A percentile compares a stretch with the other conserved stretches of the same genome.
Evolutionary conservation across 2,329 filamentous ascomycete species (phyloP).

Genomic region (Colletotrichum sublineola): DNA sequence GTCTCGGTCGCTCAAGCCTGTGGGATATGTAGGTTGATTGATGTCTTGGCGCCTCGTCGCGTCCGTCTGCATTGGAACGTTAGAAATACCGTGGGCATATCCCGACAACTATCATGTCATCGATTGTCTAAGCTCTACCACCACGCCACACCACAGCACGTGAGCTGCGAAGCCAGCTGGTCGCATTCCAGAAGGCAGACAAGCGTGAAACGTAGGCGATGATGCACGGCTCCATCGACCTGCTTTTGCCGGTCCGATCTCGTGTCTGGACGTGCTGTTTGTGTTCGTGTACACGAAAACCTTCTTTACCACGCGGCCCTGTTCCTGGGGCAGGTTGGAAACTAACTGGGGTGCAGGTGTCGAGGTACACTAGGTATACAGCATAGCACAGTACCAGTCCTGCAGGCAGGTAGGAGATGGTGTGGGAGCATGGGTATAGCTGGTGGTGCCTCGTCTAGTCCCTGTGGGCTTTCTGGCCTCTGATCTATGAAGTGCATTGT

Average conservation of each 20-base stretch:
- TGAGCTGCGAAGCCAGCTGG: background rate
- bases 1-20: conserved; percentile 19
- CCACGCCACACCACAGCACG: background rate
- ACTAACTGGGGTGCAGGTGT: background rate
- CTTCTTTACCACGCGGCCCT: background rate
- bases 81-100: background rate
- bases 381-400: background rate
- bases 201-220: conserved; percentile 37
- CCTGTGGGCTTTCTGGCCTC: no score
- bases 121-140: conserved; percentile 5
- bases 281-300: background rate
- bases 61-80: background rate
- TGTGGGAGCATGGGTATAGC: background rate
- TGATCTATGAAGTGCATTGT: background rate
- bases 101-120: conserved; percentile 11
- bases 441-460: background rate
- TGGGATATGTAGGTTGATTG: background rate
- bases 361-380: background rate
- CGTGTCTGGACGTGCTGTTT: background rate
- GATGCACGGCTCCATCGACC: background rate
- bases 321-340: background rate
- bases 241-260: background rate
- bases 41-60: background rate
- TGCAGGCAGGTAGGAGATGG: background rate
- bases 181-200: conserved; percentile 29